Evolutionary conservation across 2,329 filamentous ascomycete genomes (phyloP).

Genomic region (Cladophialophora exuberans): DNA sequence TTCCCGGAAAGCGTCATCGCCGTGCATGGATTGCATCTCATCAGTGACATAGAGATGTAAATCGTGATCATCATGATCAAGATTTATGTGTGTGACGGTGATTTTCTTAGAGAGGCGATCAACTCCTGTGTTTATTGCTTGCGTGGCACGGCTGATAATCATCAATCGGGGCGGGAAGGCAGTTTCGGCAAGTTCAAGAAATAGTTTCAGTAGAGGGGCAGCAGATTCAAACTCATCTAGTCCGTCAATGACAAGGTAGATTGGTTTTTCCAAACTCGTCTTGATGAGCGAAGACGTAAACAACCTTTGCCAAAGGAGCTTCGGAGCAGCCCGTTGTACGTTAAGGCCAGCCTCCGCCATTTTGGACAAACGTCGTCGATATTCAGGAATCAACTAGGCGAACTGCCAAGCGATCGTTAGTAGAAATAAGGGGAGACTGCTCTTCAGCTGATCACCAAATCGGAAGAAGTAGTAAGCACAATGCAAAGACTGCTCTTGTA

Average conservation of each 20-base stretch:
- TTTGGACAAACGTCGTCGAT: conserved; percentile 30
- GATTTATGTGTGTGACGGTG: neutral
- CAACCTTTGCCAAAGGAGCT: conserved; percentile 38
- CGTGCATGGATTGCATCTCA: conserved; percentile 20
- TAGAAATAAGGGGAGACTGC: conserved; percentile 30
- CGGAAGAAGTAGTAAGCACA: conserved; percentile 39
- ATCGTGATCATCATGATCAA: conserved; percentile 17
- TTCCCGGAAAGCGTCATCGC: conserved; percentile 11
- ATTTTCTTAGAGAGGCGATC: conserved; percentile 5
- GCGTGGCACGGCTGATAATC: conserved; percentile 36
- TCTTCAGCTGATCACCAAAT: conserved; percentile 36
- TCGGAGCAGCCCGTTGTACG: conserved; percentile 34
- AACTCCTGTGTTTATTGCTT: conserved; percentile 2
- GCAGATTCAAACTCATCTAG: conserved; percentile 42
- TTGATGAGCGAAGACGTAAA: conserved; percentile 39
- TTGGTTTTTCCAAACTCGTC: conserved; percentile 26
- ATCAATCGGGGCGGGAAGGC: conserved; percentile 37
- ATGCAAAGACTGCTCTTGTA: conserved; percentile 18
- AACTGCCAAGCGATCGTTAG: conserved; percentile 37
- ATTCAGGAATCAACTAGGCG: conserved; percentile 26
- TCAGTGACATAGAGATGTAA: conserved; percentile 18
- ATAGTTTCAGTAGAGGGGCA: conserved; percentile 34
- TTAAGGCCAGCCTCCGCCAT: conserved; percentile 34
- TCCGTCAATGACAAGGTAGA: conserved; percentile 47
- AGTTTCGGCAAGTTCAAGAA: conserved; percentile 32